phyloP scores from a whole-genome alignment of 495 filamentous ascomycete genomes.

The Oidiodendron maius region DNA sequence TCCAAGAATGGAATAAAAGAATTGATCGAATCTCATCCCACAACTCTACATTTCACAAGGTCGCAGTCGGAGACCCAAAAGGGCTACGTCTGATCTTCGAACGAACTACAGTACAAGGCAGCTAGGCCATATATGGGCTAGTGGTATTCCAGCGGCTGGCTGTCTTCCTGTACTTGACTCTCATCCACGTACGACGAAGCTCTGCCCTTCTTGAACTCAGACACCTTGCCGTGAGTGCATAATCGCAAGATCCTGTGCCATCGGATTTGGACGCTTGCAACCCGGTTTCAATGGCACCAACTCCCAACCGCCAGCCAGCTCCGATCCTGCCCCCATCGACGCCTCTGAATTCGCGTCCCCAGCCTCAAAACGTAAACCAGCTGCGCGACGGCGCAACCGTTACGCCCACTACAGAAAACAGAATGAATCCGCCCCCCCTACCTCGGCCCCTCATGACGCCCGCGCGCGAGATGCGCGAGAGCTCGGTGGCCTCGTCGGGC shows the following conservation, averaged over 20 bases:
- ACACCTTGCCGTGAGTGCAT: not conserved
- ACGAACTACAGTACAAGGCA: no score
- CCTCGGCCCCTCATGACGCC: slow-evolving; percentile 20
- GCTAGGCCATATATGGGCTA: no score
- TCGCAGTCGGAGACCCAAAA: no score
- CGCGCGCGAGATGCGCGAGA: slow-evolving; percentile 21
- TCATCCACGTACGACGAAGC: no score
- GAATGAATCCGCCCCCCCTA: slow-evolving; percentile 22
- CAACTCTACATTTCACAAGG: no score
- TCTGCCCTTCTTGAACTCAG: not conserved
- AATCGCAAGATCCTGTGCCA: slow-evolving; percentile 5
- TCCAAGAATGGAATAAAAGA: no score
- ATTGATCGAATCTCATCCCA: no score
- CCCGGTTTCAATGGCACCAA: slow-evolving; percentile 20
- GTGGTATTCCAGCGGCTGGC: no score
- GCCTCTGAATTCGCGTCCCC: slow-evolving; percentile 10
- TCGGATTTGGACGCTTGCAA: slow-evolving; percentile 23
- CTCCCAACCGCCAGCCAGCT: slow-evolving; percentile 12
- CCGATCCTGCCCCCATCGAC: slow-evolving; percentile 21
- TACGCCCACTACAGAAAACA: slow-evolving; percentile 17
- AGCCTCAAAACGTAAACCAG: slow-evolving; percentile 5
- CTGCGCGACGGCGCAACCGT: slow-evolving; percentile 10
- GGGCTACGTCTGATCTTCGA: no score
- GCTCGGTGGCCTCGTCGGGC: slow-evolving; percentile 14
- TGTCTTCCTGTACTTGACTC: no score